These are phyloP conservation scores for Septoria petroselini DNA, from an alignment of 2,329 filamentous ascomycete species.

Conservation along the genomic window DNA sequence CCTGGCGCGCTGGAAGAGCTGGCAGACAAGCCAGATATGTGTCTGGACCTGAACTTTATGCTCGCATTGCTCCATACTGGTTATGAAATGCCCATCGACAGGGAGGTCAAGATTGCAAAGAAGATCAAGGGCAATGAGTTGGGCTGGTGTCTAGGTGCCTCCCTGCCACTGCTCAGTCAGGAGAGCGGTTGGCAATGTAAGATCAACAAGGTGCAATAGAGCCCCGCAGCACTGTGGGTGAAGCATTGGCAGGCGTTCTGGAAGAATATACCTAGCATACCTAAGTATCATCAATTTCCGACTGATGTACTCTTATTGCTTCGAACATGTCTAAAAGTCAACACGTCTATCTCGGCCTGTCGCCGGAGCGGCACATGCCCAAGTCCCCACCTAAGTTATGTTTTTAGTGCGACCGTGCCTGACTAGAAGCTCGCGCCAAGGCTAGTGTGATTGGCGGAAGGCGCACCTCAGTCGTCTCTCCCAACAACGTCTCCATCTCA, in stretches of 20 bases:
- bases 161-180: constrained; percentile 42
- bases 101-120: constrained; percentile 97
- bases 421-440: too few relatives aligned
- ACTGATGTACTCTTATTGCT: too few relatives aligned
- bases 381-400: too few relatives aligned
- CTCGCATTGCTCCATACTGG: constrained; percentile 86
- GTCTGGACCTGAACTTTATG: constrained; percentile 96
- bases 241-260: constrained; percentile 4
- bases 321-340: too few relatives aligned
- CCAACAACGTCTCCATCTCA: too few relatives aligned
- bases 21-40: constrained; percentile 78
- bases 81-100: constrained; percentile 95
- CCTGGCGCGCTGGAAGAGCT: constrained; percentile 78
- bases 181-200: constrained; percentile 34
- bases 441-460: too few relatives aligned
- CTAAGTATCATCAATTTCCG: too few relatives aligned
- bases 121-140: constrained; percentile 97
- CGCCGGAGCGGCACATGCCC: too few relatives aligned
- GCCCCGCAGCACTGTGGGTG: neutral
- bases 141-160: constrained; percentile 96
- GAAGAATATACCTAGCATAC: too few relatives aligned
- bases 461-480: too few relatives aligned
- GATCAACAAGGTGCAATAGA: constrained; percentile 23
- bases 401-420: too few relatives aligned
- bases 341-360: too few relatives aligned